Evolutionary conservation across 2,329 filamentous ascomycete species (phyloP).

Genomic region (Penicillium sp.): DNA sequence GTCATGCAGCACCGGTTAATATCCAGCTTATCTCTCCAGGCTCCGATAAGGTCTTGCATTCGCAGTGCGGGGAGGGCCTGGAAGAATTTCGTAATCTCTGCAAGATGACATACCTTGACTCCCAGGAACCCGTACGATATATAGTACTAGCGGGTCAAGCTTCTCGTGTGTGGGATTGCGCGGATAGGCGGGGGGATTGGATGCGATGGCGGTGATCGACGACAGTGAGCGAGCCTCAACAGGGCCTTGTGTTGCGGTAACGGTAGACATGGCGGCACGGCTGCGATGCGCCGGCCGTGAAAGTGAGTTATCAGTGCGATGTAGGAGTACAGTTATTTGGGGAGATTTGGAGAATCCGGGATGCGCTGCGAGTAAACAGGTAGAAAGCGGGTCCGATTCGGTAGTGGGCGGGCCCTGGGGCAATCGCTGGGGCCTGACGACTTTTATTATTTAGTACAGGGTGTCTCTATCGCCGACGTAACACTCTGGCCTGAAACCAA

Average conservation of each 20-base stretch:
- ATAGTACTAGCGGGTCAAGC: slow-evolving; percentile 74
- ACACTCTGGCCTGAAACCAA: slow-evolving; percentile 6
- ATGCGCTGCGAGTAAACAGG: slow-evolving; percentile 17
- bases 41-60: slow-evolving; percentile 4
- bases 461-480: background rate
- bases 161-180: slow-evolving; percentile 69
- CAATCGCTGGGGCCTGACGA: slow-evolving; percentile 5
- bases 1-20: slow-evolving; percentile 11
- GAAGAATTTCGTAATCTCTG: background rate
- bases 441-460: background rate
- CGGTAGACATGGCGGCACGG: slow-evolving; percentile 26
- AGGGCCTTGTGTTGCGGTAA: slow-evolving; percentile 27
- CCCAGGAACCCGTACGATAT: slow-evolving; percentile 90
- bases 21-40: slow-evolving; percentile 11
- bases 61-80: background rate
- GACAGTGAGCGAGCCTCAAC: slow-evolving; percentile 84
- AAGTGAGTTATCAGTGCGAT: background rate
- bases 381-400: slow-evolving; percentile 9
- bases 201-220: slow-evolving; percentile 74
- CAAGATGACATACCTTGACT: slow-evolving; percentile 66
- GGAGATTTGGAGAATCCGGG: background rate
- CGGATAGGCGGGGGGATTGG: slow-evolving; percentile 83
- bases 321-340: background rate
- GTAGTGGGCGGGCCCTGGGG: slow-evolving; percentile 6
- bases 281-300: slow-evolving; percentile 26